Conservation (phyloP, 1,284 basidiomycete species). For the Apiotrichum mycotoxinovorans region DNA sequence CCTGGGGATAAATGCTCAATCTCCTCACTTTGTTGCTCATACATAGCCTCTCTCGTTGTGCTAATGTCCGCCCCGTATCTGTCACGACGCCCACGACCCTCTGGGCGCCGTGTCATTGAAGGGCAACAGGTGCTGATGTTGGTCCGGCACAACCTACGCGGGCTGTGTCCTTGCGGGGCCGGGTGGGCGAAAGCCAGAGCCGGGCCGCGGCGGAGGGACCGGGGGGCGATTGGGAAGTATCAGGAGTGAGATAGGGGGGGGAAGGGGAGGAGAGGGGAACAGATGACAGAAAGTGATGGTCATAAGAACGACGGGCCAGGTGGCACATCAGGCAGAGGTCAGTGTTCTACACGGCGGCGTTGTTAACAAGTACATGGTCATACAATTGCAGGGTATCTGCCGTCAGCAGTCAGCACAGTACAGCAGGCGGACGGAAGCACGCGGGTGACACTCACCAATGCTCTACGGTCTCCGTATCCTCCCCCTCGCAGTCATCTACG, state of each 20-base stretch:
- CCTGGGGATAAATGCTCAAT: no score
- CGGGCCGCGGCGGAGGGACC: background rate
- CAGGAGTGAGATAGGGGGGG: background rate
- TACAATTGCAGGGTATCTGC: constrained; percentile 5
- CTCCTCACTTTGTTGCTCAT: no score
- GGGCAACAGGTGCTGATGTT: constrained; percentile 24
- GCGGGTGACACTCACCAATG: constrained; percentile 2
- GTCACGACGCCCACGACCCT: constrained; percentile 46
- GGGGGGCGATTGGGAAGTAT: background rate
- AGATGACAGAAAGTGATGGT: background rate
- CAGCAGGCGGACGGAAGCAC: background rate
- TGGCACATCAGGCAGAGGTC: background rate
- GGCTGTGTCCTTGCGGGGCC: constrained; percentile 2
- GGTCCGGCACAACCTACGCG: constrained; percentile 20
- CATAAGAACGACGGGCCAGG: background rate
- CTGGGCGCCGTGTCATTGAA: constrained; percentile 41
- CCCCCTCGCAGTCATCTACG: background rate
- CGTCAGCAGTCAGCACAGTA: background rate
- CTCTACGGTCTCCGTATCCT: background rate
- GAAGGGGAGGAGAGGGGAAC: no score
- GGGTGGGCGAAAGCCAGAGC: background rate
- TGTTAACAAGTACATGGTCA: constrained; percentile 2
- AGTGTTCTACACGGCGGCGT: background rate
- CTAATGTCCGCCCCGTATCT: constrained; percentile 50
- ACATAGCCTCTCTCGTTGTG: no score